A percentile compares a stretch with the other conserved stretches of the same genome.
These are phyloP conservation scores for Jasminum sambac DNA, from an alignment of 257 asterid genomes.

Conservation along the genomic window DNA sequence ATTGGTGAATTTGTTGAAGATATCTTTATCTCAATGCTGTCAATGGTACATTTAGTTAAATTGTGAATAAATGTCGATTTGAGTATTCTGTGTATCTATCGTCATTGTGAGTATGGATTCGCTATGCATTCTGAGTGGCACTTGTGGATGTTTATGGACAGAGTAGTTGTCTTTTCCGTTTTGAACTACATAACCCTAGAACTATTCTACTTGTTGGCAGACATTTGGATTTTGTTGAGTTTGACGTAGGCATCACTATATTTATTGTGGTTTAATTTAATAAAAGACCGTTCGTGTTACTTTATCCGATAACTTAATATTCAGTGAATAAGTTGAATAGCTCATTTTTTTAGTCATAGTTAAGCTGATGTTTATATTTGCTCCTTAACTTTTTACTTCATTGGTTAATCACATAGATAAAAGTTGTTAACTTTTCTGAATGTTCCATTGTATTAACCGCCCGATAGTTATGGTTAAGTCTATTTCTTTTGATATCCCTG, in stretches of 20 bases:
- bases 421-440: no score
- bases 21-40: not conserved
- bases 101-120: conserved; percentile 8
- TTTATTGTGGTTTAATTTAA: conserved; percentile 16
- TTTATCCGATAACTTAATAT: no score
- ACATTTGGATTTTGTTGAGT: conserved; percentile 29
- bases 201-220: conserved; percentile 27
- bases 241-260: conserved; percentile 1
- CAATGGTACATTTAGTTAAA: not conserved
- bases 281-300: not conserved
- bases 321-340: no score
- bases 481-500: no score
- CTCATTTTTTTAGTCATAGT: no score
- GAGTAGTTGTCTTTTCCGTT: conserved; percentile 26
- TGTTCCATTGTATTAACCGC: no score
- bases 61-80: conserved; percentile 19
- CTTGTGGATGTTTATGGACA: conserved; percentile 22
- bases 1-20: conserved; percentile 39
- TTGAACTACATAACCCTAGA: conserved; percentile 32
- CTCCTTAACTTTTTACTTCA: no score
- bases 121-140: conserved; percentile 22
- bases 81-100: not conserved
- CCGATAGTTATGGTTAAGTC: no score
- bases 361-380: no score
- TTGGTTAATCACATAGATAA: no score